Percentiles rank a stretch among this genome's conserved stretches.
Evolutionary conservation across 306 rosid genomes (phyloP).

Genomic region (Crataegus laevigata): DNA sequence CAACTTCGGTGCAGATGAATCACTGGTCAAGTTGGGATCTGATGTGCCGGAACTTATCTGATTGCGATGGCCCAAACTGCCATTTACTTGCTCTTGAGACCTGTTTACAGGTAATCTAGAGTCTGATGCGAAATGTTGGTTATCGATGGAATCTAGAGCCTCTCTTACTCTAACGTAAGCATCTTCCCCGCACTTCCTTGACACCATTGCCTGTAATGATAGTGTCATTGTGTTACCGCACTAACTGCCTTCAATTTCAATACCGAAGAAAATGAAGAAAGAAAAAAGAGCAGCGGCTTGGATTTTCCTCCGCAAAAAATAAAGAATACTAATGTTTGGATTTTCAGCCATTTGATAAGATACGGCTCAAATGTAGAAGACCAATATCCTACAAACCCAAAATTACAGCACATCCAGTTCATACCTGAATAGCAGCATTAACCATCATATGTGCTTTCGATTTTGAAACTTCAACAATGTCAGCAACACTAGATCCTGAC

Average conservation of each 20-base stretch:
- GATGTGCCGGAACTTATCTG: slow-evolving; percentile 27
- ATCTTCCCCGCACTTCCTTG: slow-evolving; percentile 75
- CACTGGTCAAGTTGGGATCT: slow-evolving; percentile 29
- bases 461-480: slow-evolving; percentile 64
- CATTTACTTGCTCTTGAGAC: slow-evolving; percentile 53
- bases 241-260: neutral
- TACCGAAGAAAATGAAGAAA: neutral
- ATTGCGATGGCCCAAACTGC: slow-evolving; percentile 32
- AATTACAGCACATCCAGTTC: neutral
- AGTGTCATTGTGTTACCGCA: slow-evolving; percentile 3
- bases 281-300: neutral
- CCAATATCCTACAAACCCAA: neutral
- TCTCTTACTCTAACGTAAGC: slow-evolving; percentile 54
- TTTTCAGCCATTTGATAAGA: slow-evolving; percentile 1
- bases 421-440: slow-evolving; percentile 83
- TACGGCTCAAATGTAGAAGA: neutral
- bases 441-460: slow-evolving; percentile 66
- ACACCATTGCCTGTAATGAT: slow-evolving; percentile 55
- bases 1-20: slow-evolving; percentile 34
- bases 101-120: slow-evolving; percentile 31
- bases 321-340: neutral
- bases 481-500: slow-evolving; percentile 49
- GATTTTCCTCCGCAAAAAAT: neutral
- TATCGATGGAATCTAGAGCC: slow-evolving; percentile 56
- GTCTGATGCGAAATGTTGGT: slow-evolving; percentile 37